A percentile compares a stretch with the other conserved stretches of the same genome.
These are phyloP conservation scores for Populus pruinosa DNA, from an alignment of 345 rosid species.

Conservation along the genomic window DNA sequence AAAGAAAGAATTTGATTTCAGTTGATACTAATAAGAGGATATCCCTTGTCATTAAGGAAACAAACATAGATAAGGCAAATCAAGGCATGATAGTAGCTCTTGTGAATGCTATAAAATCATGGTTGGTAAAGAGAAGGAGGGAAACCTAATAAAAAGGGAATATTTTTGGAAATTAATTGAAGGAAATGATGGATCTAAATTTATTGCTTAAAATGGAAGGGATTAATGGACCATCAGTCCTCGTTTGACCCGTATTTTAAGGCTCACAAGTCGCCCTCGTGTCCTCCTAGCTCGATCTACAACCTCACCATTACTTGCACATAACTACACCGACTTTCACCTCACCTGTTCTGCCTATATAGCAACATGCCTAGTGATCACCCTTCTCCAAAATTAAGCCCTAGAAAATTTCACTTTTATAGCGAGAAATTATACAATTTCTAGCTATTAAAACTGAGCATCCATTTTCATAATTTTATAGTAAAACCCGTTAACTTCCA, in stretches of 20 bases:
- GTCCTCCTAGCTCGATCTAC: not conserved
- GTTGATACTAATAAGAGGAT: too few species aligned
- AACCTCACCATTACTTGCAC: not conserved
- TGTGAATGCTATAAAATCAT: not conserved
- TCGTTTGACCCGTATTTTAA: slow-evolving; percentile 32
- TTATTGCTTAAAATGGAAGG: slow-evolving; percentile 8
- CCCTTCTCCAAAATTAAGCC: not conserved
- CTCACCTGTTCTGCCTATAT: not conserved
- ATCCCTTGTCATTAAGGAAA: too few species aligned
- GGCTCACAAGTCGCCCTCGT: slow-evolving; percentile 17
- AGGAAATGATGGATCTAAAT: not conserved
- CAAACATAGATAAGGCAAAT: not conserved
- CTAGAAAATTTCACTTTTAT: not conserved
- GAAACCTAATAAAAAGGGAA: slow-evolving; percentile 10
- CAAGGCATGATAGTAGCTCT: not conserved
- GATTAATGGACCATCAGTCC: slow-evolving; percentile 7
- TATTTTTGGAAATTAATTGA: not conserved
- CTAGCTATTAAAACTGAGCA: not conserved
- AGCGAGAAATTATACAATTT: not conserved
- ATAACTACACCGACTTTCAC: not conserved
- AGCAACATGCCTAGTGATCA: not conserved
- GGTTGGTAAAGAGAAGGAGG: slow-evolving; percentile 15
- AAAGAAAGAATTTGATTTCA: too few species aligned
- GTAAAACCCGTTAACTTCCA: not conserved
- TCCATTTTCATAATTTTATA: not conserved